Evolutionary conservation across 148 eudicot species (phyloP).

Genomic region (Oxyria digyna): DNA sequence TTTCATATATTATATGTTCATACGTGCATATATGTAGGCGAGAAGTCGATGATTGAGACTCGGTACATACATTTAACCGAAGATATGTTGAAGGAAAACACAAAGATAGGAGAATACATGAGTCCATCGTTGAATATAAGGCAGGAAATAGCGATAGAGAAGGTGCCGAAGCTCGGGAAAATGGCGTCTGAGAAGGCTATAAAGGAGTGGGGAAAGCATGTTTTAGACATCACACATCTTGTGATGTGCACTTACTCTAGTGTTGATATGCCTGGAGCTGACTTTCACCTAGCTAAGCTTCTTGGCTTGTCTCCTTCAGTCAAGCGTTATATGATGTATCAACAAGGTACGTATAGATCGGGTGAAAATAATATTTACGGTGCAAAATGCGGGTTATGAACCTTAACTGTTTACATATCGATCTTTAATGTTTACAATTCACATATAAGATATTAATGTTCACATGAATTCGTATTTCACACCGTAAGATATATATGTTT

Average conservation of each 20-base stretch:
- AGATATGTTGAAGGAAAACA: constrained; percentile 25
- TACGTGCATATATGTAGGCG: too few relatives aligned
- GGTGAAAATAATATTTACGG: too few relatives aligned
- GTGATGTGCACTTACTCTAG: constrained; percentile 39
- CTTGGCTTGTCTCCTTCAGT: constrained; percentile 38
- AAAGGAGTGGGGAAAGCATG: constrained; percentile 40
- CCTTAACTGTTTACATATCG: too few relatives aligned
- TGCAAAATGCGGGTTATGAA: too few relatives aligned
- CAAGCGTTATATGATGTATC: constrained; percentile 37
- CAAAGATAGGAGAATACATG: constrained; percentile 23
- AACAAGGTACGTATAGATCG: too few relatives aligned
- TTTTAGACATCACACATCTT: constrained; percentile 35
- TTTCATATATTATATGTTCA: too few relatives aligned
- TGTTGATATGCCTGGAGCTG: constrained; percentile 47
- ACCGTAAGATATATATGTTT: too few relatives aligned
- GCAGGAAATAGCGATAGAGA: constrained; percentile 31
- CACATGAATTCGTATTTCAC: too few relatives aligned
- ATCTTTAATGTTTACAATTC: too few relatives aligned
- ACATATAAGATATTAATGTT: too few relatives aligned
- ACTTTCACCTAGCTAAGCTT: constrained; percentile 42
- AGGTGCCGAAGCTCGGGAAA: constrained; percentile 34
- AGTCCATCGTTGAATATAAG: constrained; percentile 23
- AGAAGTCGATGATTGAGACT: constrained; percentile 32
- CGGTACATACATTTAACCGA: constrained; percentile 35
- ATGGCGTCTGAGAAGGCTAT: constrained; percentile 36